Evolutionary conservation across 208 protist species (phyloP), one percentile per base, ranked within the genome.

Genomic region (Leishmania turanica): DNA sequence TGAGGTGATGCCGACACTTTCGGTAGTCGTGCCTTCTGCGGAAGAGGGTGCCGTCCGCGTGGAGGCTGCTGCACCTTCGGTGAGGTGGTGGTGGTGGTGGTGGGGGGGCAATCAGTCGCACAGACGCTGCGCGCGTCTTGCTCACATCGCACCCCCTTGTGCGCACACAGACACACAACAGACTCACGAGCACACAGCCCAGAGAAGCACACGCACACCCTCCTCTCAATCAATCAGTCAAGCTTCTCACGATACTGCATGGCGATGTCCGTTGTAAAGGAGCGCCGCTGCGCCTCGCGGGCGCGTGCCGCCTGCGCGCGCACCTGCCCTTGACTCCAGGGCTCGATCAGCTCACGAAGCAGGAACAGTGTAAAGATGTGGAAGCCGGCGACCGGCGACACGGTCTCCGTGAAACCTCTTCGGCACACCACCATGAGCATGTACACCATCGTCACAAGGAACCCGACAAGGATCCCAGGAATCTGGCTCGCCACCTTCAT

Each of bases 371-470:
- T 71, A 11, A 92, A 79, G 21, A 96, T 81, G 78, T 96, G 92
- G 70, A 93, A 95, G 5, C 93, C 93, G 7, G 87, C 87, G 5
- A 96, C 87, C 3, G 93, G 93, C 27, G 85, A 88, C 34, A 91
- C 80, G 19, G 77, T 84, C 37, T 88, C 81, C 1, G 76, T 64
- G 54, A 96, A 92, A 21, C 68, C 75, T 9, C 74, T 72, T 2
- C 70, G 60, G 13, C 93, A 89, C 45, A 95, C 79, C 6, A 88
- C 51, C 1, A 83, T 6, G 34, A 93, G 65, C 75, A 93, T 86
- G 79, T 88, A 88, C 37, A 89, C 2, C 21, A 93, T 79, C 0
- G 87, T 90, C n/a, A 86, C 31, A 17, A 90, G 24, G 75, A 95
- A 94, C 15, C 93, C 93, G 6, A 90, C 31, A 24, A 94, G 40